Conservation (phyloP, 2,329 filamentous ascomycete genomes). For the Zarea fungicola region DNA sequence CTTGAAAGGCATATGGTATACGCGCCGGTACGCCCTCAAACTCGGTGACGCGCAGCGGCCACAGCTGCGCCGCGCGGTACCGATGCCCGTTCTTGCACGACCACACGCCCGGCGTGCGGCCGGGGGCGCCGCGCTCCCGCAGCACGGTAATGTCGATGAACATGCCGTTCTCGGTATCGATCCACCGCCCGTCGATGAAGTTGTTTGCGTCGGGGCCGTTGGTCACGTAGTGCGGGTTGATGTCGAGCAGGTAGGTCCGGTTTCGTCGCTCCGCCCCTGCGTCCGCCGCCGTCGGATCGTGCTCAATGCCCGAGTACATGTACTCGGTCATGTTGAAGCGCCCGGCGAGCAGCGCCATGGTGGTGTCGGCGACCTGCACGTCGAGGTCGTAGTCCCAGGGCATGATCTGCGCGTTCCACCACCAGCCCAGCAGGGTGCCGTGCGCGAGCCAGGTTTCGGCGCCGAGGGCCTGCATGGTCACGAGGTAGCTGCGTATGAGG, state of each 20-base stretch:
- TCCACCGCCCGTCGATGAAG: constrained; percentile 80
- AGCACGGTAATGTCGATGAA: constrained; percentile 82
- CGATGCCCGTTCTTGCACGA: constrained; percentile 76
- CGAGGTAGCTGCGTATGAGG: constrained; percentile 70
- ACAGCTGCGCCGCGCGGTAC: constrained; percentile 67
- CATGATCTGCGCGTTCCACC: constrained; percentile 76
- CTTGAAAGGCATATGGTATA: constrained; percentile 65
- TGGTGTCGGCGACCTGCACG: constrained; percentile 67
- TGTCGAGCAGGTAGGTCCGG: constrained; percentile 63
- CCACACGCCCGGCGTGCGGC: constrained; percentile 58
- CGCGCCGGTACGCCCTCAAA: constrained; percentile 69
- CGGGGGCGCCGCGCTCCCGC: constrained; percentile 58
- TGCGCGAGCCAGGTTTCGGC: constrained; percentile 85
- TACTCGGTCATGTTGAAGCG: constrained; percentile 65
- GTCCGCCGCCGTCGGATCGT: constrained; percentile 37
- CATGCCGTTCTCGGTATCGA: constrained; percentile 68
- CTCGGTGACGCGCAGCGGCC: constrained; percentile 65
- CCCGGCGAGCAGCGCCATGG: constrained; percentile 59
- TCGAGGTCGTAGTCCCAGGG: constrained; percentile 85
- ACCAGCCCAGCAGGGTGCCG: constrained; percentile 80
- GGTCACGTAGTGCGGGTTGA: constrained; percentile 66
- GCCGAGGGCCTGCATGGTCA: constrained; percentile 56
- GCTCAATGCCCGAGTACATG: constrained; percentile 39
- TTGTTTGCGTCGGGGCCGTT: constrained; percentile 64
- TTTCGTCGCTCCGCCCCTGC: constrained; percentile 20